A percentile compares a stretch with the other conserved stretches of the same genome.
phyloP scores from a whole-genome alignment of 179 eudicot genomes.

The Drosera spatulata region DNA sequence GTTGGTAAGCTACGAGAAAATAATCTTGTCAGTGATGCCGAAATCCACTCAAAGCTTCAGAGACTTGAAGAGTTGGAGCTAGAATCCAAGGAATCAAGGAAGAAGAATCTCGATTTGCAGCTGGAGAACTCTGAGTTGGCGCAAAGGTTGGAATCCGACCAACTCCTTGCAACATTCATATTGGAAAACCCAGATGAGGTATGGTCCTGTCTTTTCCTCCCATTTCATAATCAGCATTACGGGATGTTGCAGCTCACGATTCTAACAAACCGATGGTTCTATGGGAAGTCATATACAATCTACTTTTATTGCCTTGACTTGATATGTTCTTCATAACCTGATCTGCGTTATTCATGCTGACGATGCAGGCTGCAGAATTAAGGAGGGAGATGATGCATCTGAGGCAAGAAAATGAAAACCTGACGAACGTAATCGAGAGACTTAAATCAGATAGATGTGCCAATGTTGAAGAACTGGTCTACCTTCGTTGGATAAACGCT shows the following conservation, averaged over 20 bases:
- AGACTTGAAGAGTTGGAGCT: conserved; percentile 43
- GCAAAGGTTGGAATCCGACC: conserved; percentile 46
- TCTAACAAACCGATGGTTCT: too few relatives aligned
- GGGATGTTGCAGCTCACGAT: too few relatives aligned
- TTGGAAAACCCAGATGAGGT: conserved; percentile 62
- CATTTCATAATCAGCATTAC: neutral
- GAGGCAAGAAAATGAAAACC: conserved; percentile 42
- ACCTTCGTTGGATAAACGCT: conserved; percentile 87
- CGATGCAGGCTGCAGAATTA: conserved; percentile 41
- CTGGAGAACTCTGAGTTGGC: conserved; percentile 55
- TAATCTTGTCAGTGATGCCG: conserved; percentile 22
- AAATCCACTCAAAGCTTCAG: conserved; percentile 18
- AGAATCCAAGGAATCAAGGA: conserved; percentile 49
- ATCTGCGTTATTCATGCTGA: too few relatives aligned
- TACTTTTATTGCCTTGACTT: too few relatives aligned
- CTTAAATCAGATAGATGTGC: conserved; percentile 54
- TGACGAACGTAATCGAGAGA: conserved; percentile 44
- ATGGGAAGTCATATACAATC: too few relatives aligned
- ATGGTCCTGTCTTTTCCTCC: neutral
- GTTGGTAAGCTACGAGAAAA: conserved; percentile 40
- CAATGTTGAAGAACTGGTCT: conserved; percentile 71
- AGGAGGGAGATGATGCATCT: conserved; percentile 26
- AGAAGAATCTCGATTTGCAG: conserved; percentile 33
- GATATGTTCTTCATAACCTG: too few relatives aligned
- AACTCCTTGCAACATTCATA: conserved; percentile 51